Evolutionary conservation across 2,329 filamentous ascomycete species (phyloP).

Genomic region (Phialocephala subalpina): DNA sequence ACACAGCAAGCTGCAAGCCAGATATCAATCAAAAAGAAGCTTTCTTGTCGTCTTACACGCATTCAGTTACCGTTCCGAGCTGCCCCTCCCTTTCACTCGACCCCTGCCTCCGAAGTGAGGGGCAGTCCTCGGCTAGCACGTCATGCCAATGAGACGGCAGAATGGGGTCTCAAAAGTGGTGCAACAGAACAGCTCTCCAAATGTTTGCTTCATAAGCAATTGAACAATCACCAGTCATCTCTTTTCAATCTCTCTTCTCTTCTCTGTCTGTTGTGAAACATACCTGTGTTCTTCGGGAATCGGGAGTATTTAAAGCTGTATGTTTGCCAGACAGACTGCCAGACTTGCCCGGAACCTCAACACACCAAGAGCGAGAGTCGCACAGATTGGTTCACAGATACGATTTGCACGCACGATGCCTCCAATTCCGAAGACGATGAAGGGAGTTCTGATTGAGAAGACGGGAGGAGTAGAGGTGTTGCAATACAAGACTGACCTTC

Average conservation of each 20-base stretch:
- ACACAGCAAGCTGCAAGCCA: not conserved
- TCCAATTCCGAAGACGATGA: slow-evolving; percentile 49
- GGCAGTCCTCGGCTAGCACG: not conserved
- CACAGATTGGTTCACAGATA: slow-evolving; percentile 25
- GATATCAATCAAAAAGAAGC: not conserved
- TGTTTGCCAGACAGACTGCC: slow-evolving; percentile 23
- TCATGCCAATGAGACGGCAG: too few relatives aligned
- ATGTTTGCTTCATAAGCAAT: slow-evolving; percentile 1
- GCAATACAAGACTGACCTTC: slow-evolving; percentile 73
- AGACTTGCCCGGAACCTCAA: slow-evolving; percentile 18
- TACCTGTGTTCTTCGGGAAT: not conserved
- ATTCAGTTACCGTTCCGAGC: not conserved
- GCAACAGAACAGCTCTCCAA: not conserved
- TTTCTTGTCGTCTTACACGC: not conserved
- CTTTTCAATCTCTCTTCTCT: not conserved
- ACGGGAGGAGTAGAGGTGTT: slow-evolving; percentile 77
- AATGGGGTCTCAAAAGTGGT: too few relatives aligned
- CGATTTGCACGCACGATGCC: slow-evolving; percentile 29
- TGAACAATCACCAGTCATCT: not conserved
- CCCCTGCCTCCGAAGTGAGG: not conserved
- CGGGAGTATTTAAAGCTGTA: slow-evolving; percentile 9
- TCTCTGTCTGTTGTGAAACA: not conserved
- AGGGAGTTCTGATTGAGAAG: slow-evolving; percentile 75
- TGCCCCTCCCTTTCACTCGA: slow-evolving; percentile 1
- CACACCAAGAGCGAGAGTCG: slow-evolving; percentile 16